phyloP scores from a whole-genome alignment of 176 grass and related monocot species.

The Oryza australiensis region DNA sequence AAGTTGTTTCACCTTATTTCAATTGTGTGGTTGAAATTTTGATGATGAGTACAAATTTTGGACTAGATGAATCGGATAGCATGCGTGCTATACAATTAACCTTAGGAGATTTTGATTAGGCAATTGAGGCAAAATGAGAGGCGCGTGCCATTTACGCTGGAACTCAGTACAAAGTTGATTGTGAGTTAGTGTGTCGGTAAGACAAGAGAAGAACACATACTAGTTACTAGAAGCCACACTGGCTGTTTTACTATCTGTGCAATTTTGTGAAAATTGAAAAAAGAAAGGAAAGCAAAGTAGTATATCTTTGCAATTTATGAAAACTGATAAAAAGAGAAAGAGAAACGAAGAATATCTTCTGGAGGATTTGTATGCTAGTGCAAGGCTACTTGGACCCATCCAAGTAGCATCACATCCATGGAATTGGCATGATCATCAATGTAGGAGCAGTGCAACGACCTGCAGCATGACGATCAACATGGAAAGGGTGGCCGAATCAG shows the following conservation, averaged over 20 bases:
- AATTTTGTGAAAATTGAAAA: neutral
- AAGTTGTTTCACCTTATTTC: neutral
- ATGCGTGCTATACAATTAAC: neutral
- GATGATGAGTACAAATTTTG: neutral
- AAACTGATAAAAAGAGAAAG: neutral
- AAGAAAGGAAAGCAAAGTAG: neutral
- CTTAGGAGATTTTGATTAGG: neutral
- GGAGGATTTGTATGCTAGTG: neutral
- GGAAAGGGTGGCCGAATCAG: constrained; percentile 4
- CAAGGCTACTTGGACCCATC: neutral
- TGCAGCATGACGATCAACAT: neutral
- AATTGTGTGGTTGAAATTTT: neutral
- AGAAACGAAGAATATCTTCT: neutral
- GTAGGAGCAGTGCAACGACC: neutral
- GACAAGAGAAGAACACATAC: neutral
- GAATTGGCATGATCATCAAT: constrained; percentile 29
- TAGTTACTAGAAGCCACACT: neutral
- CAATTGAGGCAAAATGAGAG: neutral
- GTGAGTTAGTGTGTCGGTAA: neutral
- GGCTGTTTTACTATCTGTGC: neutral
- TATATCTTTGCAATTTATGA: neutral
- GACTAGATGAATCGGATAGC: neutral
- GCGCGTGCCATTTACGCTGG: neutral
- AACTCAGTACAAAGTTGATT: neutral
- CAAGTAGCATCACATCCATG: constrained; percentile 18